Evolutionary conservation across 805 yeast genomes (phyloP).

Genomic region (Starmerella vaccinii): DNA sequence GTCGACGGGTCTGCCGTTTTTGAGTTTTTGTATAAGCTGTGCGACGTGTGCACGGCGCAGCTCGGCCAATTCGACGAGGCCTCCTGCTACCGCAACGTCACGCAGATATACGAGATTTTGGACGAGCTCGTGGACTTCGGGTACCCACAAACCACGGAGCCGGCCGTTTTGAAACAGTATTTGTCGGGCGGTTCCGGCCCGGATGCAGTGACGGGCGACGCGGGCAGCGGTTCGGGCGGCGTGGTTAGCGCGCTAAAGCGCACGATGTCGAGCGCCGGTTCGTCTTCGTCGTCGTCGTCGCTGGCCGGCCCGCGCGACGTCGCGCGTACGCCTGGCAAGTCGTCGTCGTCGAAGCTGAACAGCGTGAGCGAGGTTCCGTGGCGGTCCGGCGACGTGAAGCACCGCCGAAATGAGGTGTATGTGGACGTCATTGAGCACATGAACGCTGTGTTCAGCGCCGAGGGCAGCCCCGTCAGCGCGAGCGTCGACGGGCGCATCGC

Average conservation of each 20-base stretch:
- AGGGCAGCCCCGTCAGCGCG: constrained; percentile 49
- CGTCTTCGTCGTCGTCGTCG: background rate
- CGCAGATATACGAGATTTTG: constrained; percentile 60
- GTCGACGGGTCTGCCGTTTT: constrained; percentile 71
- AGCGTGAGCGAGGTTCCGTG: constrained; percentile 39
- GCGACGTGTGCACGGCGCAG: constrained; percentile 41
- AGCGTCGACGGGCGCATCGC: constrained; percentile 68
- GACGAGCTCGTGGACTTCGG: constrained; percentile 74
- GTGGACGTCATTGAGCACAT: constrained; percentile 68
- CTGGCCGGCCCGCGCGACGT: background rate
- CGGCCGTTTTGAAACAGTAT: constrained; percentile 30
- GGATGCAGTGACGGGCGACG: background rate
- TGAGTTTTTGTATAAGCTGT: constrained; percentile 63
- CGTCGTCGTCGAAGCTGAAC: constrained; percentile 2
- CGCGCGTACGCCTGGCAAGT: background rate
- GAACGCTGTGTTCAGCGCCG: constrained; percentile 55
- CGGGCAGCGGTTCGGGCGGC: background rate
- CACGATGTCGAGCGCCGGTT: constrained; percentile 12
- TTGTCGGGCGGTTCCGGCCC: constrained; percentile 2
- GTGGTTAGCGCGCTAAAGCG: constrained; percentile 24
- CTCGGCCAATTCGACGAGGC: constrained; percentile 38
- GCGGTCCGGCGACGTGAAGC: constrained; percentile 61
- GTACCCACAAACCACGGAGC: constrained; percentile 58
- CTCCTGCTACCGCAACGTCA: constrained; percentile 53
- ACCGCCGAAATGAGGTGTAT: constrained; percentile 71